A percentile compares a stretch with the other conserved stretches of the same genome.
Conservation (phyloP, 805 yeast genomes). For the Candida pseudoglaebosa region DNA sequence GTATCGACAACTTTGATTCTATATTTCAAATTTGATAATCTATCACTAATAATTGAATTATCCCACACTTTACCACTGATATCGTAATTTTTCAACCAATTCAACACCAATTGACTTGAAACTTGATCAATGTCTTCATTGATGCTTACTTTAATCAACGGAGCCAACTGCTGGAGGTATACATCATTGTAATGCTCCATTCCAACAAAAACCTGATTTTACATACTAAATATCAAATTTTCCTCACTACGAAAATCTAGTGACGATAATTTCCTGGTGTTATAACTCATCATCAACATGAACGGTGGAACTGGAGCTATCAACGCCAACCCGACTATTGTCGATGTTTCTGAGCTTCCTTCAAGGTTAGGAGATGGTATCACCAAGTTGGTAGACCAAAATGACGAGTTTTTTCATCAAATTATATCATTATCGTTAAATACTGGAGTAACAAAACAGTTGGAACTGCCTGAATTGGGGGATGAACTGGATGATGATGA, state of each 20-base stretch:
- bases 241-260: not conserved
- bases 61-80: slow-evolving; percentile 30
- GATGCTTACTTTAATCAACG: slow-evolving; percentile 19
- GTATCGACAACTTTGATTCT: slow-evolving; percentile 16
- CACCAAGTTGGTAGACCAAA: slow-evolving; percentile 8
- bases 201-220: not conserved
- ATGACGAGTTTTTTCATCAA: slow-evolving; percentile 19
- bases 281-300: not conserved
- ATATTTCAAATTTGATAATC: slow-evolving; percentile 31
- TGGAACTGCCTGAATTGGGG: slow-evolving; percentile 23
- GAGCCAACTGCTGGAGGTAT: slow-evolving; percentile 33
- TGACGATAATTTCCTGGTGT: not conserved
- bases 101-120: slow-evolving; percentile 3
- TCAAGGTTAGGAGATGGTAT: slow-evolving; percentile 42
- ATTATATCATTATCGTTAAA: slow-evolving; percentile 32
- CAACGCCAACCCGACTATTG: slow-evolving; percentile 86
- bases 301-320: slow-evolving; percentile 51
- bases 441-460: slow-evolving; percentile 1
- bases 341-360: slow-evolving; percentile 75
- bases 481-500: slow-evolving; percentile 22
- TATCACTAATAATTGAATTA: slow-evolving; percentile 30
- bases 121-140: slow-evolving; percentile 5
- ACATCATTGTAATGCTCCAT: slow-evolving; percentile 32
- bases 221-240: not conserved
- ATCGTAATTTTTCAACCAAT: slow-evolving; percentile 14